phyloP scores from a whole-genome alignment of 2,329 filamentous ascomycete species.

The Penicillium sp. region DNA sequence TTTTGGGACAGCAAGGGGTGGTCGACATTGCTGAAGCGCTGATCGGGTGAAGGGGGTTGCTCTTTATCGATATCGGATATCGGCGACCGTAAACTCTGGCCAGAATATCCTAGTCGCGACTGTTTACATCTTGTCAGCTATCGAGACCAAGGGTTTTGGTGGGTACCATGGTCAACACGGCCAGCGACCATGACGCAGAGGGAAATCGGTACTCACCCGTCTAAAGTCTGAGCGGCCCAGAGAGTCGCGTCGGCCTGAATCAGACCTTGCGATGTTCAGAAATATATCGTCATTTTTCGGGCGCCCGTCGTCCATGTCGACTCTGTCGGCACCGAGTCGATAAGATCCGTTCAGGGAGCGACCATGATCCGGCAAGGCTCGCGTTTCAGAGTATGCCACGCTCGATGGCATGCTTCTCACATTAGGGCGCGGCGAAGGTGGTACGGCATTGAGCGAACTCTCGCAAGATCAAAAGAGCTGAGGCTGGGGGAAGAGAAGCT shows the following conservation, averaged over 20 bases:
- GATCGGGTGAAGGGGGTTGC: slow-evolving; percentile 38
- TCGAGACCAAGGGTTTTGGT: neutral
- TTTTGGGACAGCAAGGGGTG: slow-evolving; percentile 37
- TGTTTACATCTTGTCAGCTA: slow-evolving; percentile 24
- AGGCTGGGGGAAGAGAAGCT: slow-evolving; percentile 24
- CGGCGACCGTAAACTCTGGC: slow-evolving; percentile 34
- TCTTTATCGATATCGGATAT: slow-evolving; percentile 30
- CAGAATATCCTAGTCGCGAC: slow-evolving; percentile 40
- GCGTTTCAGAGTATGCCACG: slow-evolving; percentile 29
- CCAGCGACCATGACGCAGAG: neutral
- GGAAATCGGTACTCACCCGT: slow-evolving; percentile 35
- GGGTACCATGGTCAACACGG: neutral
- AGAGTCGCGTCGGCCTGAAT: slow-evolving; percentile 38
- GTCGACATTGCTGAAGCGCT: slow-evolving; percentile 32
- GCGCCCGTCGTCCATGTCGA: slow-evolving; percentile 37
- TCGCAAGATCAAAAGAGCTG: slow-evolving; percentile 4
- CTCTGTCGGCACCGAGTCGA: slow-evolving; percentile 27
- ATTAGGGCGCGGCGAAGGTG: slow-evolving; percentile 20
- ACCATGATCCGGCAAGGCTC: slow-evolving; percentile 26
- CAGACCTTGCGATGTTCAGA: slow-evolving; percentile 46
- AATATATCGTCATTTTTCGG: slow-evolving; percentile 47
- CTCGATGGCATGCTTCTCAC: slow-evolving; percentile 36
- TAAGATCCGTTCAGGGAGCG: slow-evolving; percentile 25
- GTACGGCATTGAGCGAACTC: neutral
- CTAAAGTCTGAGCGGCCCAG: slow-evolving; percentile 38